Base-by-base conservation (phyloP, 176 grass and related monocot species). In the Paspalum vaginatum region DNA sequence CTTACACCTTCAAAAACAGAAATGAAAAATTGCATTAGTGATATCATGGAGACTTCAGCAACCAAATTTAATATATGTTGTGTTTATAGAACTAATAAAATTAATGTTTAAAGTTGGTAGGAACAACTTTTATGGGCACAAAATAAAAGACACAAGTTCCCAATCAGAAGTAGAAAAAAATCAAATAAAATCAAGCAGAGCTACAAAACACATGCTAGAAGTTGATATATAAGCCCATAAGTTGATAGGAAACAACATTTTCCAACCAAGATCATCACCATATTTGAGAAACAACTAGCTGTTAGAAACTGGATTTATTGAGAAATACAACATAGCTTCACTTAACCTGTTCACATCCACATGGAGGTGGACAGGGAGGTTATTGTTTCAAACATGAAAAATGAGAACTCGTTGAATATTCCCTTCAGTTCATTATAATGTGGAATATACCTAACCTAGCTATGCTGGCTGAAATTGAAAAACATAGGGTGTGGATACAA, bases 1-100 rank as follows among this genome's bases (percentile, higher is more conserved):
- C 6, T 87, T 66, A 67, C 93, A 97, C 88, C 90, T 91, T 70
- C 72, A 88, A 80, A 83, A 73, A 76, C 17, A 79, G 8, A 21
- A 26, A 10, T 26, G 70, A 52, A 75, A 52, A 51, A 63, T 24
- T 20, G 27, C 75, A 60, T 68, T 61, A 68, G 20, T 48, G 21
- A 78, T 5, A 61, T 57, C 38, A 74, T 50, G 20, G 71, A 65
- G 11, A 44, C 43, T 79, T 22, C 18, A 75, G 37, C 8, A 74
- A 57, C 12, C 68, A 70, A 45, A 70, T 42, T 49, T 51, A 44
- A 81, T 13, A 65, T 15, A 41, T 62, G 13, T 74, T 73, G 42
- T 55, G 53, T 66, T 74, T 64, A 60, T 11, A 79, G 42, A 77
- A 65, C 14, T n/a, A 22, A 12, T 71, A 77, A 51, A 81, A 16